Evolutionary conservation across 2,329 filamentous ascomycete species (phyloP).

Genomic region (Lachnellula willkommii): DNA sequence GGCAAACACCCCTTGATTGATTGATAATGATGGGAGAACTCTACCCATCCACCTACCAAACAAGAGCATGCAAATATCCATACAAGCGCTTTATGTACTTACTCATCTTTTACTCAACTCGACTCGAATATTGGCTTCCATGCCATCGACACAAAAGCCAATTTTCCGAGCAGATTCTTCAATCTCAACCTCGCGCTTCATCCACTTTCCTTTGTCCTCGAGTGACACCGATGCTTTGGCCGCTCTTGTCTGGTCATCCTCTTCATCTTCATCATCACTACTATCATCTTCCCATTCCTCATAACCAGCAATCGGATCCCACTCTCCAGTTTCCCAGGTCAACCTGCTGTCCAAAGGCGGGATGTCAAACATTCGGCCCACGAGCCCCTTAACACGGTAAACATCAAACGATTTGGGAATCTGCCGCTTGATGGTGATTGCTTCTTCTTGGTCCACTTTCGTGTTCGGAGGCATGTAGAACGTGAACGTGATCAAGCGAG

Average conservation of each 20-base stretch:
- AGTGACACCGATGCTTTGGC: neutral
- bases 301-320: slow-evolving; percentile 68
- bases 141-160: slow-evolving; percentile 75
- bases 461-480: slow-evolving; percentile 35
- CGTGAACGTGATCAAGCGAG: slow-evolving; percentile 64
- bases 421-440: slow-evolving; percentile 24
- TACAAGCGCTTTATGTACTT: slow-evolving; percentile 1
- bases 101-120: slow-evolving; percentile 38
- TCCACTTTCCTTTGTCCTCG: slow-evolving; percentile 52
- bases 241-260: slow-evolving; percentile 14
- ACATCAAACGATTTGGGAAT: slow-evolving; percentile 75
- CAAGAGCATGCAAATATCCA: neutral
- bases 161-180: slow-evolving; percentile 73
- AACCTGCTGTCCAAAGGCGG: slow-evolving; percentile 60
- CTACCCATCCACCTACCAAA: neutral
- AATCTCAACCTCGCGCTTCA: slow-evolving; percentile 75
- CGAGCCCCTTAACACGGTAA: slow-evolving; percentile 75
- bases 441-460: slow-evolving; percentile 12
- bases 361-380: slow-evolving; percentile 63
- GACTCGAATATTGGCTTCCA: slow-evolving; percentile 65
- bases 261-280: slow-evolving; percentile 44
- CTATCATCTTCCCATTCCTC: slow-evolving; percentile 52
- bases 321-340: slow-evolving; percentile 86
- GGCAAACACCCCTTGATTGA: no score
- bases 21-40: neutral